Base-by-base conservation (phyloP, 2,329 filamentous ascomycete genomes). In the Colletotrichum musae region DNA sequence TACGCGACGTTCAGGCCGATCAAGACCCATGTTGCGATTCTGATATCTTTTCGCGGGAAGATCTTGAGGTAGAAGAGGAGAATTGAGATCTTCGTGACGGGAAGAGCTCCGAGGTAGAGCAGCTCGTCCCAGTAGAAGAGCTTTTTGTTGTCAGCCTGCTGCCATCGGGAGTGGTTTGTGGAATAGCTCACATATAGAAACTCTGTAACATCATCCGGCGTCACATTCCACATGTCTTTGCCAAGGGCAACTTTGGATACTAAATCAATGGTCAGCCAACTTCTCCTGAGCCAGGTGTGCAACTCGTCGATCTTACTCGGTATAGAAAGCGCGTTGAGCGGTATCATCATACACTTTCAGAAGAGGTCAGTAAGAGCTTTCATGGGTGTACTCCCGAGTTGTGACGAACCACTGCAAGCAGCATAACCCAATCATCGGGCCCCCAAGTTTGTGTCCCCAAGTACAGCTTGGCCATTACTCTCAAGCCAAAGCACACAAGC, bases 351-450 rank as follows among this genome's bases (percentile, higher is more conserved):
- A 32, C 26, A 28, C 64, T 67, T 15, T 6, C 6, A 39, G 15
- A 5, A 1, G 68, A n/a, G 6, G 41, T 73, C 71, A 59, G n/a
- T 24, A 32, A 4, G 15, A 24, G 39, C n/a, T 26, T 21, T 5
- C 12, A 16, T 3, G 6, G 18, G 5, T 10, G 4, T 5, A 15
- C n/a, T 16, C 7, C 3, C 28, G 12, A 10, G n/a, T 21, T 16
- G 6, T 28, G 10, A 65, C 77, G 45, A 72, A 81, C 79, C 64
- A 75, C 73, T 7, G 79, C 75, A 18, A 74, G 67, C 5, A 79
- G 66, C 74, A 83, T 80, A 12, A 82, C 72, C 71, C 80, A 83
- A 70, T 84, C 83, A 36, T 84, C 82, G 2, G 77, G 16, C n/a
- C 77, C 78, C 77, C 77, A 79, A 7, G 70, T 64, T 39, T 75